These are phyloP conservation scores for Hypoxylon sp. DNA, from an alignment of 2,329 filamentous ascomycete genomes.

Conservation along the genomic window DNA sequence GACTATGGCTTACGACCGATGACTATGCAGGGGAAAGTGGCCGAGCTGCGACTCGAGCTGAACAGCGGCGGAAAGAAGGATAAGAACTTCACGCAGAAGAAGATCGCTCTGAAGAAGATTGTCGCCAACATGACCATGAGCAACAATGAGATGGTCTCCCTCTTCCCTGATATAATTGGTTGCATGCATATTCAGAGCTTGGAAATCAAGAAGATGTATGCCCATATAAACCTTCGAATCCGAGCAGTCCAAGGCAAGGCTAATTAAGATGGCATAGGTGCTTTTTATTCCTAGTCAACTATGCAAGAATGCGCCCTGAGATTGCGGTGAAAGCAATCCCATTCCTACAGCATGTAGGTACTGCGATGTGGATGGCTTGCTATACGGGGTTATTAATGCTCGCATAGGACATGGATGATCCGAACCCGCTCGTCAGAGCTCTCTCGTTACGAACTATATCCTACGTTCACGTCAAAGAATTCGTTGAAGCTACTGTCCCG, in stretches of 20 bases:
- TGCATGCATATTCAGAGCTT: conserved; percentile 96
- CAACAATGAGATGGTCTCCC: conserved; percentile 99
- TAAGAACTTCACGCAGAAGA: conserved; percentile 94
- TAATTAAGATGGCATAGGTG: conserved; percentile 72
- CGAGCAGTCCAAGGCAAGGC: neutral
- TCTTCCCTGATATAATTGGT: conserved; percentile 94
- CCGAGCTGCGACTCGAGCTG: conserved; percentile 94
- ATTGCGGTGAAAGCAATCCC: conserved; percentile 93
- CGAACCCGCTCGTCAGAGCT: conserved; percentile 91
- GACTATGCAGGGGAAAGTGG: conserved; percentile 92
- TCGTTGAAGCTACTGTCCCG: conserved; percentile 89
- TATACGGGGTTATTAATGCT: conserved; percentile 33
- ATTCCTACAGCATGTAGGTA: conserved; percentile 80
- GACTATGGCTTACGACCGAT: conserved; percentile 65
- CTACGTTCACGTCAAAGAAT: conserved; percentile 96
- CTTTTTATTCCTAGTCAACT: conserved; percentile 97
- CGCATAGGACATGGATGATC: conserved; percentile 87
- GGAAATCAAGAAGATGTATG: conserved; percentile 99
- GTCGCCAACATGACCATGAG: conserved; percentile 99
- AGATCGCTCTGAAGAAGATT: conserved; percentile 99
- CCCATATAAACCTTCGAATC: conserved; percentile 23
- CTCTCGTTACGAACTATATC: conserved; percentile 95
- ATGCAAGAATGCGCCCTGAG: conserved; percentile 93
- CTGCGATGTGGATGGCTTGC: neutral
- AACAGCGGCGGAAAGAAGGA: conserved; percentile 97